Conservation (phyloP, 2,329 filamentous ascomycete genomes). For the Hymenotorrendiella dingleyae region DNA sequence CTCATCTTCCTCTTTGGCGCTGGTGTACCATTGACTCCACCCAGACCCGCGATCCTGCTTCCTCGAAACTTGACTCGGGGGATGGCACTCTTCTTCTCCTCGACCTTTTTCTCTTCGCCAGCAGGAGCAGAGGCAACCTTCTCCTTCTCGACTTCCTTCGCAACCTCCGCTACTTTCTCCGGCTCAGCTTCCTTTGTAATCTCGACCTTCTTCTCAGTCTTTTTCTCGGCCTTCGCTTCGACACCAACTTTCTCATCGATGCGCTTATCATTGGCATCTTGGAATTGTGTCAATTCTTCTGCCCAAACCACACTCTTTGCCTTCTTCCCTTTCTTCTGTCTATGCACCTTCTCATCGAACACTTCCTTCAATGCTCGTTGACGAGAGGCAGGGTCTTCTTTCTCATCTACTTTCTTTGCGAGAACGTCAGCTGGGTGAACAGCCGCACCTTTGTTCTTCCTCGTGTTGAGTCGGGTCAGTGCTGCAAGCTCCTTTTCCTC, state of each 20-base stretch:
- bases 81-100: conserved; percentile 5
- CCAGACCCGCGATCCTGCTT: conserved; percentile 26
- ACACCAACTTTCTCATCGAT: conserved; percentile 19
- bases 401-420: conserved; percentile 33
- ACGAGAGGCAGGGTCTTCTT: conserved; percentile 35
- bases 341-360: conserved; percentile 30
- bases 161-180: conserved; percentile 9
- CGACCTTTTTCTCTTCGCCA: conserved; percentile 17
- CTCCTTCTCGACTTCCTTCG: conserved; percentile 9
- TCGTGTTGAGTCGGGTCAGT: conserved; percentile 39
- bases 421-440: conserved; percentile 28
- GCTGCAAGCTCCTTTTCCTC: conserved; percentile 39
- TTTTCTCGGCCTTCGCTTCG: conserved; percentile 18
- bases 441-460: conserved; percentile 39
- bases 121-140: conserved; percentile 10
- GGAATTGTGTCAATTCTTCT: conserved; percentile 27
- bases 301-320: conserved; percentile 29
- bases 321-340: conserved; percentile 23
- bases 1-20: conserved; percentile 25
- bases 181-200: neutral
- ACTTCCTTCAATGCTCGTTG: conserved; percentile 30
- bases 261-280: conserved; percentile 21
- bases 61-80: neutral
- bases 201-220: conserved; percentile 6
- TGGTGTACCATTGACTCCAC: conserved; percentile 29